phyloP scores from a whole-genome alignment of 805 yeast genomes.

The Metschnikowia borealis region DNA sequence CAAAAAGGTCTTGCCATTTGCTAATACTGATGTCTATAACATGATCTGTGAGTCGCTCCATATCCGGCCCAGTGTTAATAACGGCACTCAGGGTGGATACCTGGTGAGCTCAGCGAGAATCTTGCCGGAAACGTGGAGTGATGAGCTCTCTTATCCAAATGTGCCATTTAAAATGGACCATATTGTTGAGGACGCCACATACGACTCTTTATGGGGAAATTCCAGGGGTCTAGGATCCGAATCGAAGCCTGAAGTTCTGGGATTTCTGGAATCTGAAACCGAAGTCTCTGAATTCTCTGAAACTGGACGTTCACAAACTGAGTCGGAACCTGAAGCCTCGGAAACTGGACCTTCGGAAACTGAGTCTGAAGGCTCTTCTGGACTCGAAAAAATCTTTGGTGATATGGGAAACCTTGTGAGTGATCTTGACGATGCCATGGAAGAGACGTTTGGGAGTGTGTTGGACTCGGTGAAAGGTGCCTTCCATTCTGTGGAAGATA shows the following conservation, averaged over 20 bases:
- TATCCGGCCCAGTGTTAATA: constrained; percentile 51
- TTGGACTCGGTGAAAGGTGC: constrained; percentile 14
- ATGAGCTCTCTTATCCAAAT: constrained; percentile 45
- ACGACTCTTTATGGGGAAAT: constrained; percentile 41
- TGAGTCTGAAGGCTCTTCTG: neutral
- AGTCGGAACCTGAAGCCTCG: neutral
- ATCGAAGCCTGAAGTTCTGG: too few relatives aligned
- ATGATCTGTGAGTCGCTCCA: constrained; percentile 63
- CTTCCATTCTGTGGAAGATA: constrained; percentile 12
- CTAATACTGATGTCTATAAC: constrained; percentile 69
- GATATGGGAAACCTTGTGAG: constrained; percentile 16
- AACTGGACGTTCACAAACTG: too few relatives aligned
- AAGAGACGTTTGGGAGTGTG: constrained; percentile 14
- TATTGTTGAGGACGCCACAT: constrained; percentile 46
- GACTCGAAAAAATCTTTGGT: neutral
- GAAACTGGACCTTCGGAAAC: neutral
- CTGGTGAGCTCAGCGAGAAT: constrained; percentile 23
- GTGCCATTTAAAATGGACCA: constrained; percentile 45
- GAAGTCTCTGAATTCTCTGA: too few relatives aligned
- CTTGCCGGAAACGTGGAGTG: constrained; percentile 46
- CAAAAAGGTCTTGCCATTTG: constrained; percentile 54
- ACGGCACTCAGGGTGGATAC: constrained; percentile 42
- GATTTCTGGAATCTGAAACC: neutral
- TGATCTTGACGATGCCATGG: constrained; percentile 17
- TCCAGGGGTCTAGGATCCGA: too few relatives aligned